Evolutionary conservation across 1,284 basidiomycete genomes (phyloP).

Genomic region (Ustilago vetiveriae): DNA sequence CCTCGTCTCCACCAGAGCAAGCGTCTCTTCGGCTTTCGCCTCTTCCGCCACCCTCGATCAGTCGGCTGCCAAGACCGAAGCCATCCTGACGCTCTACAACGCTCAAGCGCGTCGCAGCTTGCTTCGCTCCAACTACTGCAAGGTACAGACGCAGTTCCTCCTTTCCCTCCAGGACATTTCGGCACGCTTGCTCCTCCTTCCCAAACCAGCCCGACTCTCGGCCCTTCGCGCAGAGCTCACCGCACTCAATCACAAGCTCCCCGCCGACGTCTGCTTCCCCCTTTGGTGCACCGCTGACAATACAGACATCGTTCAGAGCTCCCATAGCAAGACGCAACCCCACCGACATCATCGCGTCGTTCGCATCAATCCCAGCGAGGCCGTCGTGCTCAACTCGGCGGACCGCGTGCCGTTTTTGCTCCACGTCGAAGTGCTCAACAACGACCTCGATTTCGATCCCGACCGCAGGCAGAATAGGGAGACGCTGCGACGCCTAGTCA

Average conservation of each 20-base stretch:
- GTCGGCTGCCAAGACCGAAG: constrained; percentile 40
- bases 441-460: constrained; percentile 94
- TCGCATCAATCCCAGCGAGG: constrained; percentile 95
- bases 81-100: constrained; percentile 56
- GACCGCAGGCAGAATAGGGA: constrained; percentile 80
- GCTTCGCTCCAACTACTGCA: constrained; percentile 74
- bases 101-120: constrained; percentile 46
- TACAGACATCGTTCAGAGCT: constrained; percentile 23
- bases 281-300: constrained; percentile 78
- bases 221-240: constrained; percentile 95
- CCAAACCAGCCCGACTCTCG: constrained; percentile 91
- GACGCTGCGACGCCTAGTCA: constrained; percentile 81
- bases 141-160: constrained; percentile 89
- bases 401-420: constrained; percentile 94
- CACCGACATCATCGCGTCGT: constrained; percentile 88
- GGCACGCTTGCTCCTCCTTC: constrained; percentile 88
- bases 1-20: constrained; percentile 71
- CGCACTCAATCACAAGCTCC: constrained; percentile 92
- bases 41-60: constrained; percentile 71
- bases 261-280: constrained; percentile 89
- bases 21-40: constrained; percentile 68
- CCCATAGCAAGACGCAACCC: constrained; percentile 28
- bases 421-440: constrained; percentile 88
- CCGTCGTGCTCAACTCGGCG: constrained; percentile 97
- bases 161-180: constrained; percentile 90